Evolutionary conservation across 2,329 filamentous ascomycete species (phyloP), one percentile per base, ranked within the genome.

Genomic region (Microdochium trichocladiopsis): DNA sequence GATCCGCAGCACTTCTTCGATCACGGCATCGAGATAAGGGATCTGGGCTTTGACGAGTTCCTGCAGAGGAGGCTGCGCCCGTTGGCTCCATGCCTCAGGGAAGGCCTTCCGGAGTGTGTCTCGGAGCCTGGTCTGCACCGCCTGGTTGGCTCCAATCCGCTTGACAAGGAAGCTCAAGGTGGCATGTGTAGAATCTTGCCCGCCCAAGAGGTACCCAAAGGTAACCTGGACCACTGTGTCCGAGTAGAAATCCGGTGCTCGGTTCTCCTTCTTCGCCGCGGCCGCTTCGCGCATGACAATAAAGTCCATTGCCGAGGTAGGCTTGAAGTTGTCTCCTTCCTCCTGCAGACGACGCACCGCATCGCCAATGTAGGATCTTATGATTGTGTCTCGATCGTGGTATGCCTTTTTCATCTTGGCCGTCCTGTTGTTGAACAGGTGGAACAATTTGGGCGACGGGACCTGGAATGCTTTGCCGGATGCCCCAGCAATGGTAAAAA

Each of bases 11-110:
- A 43, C 36, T 49, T 57, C 59, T 48, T 58, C 59, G 3, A 58
- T 52, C 1, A 55, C 48, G 23, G 59, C 59, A 21, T 61, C 58
- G 2, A 57, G 50, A 28, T 57, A 61, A 2, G 55, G 55, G n/a
- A 59, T 53, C 2, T 31, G 37, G 2, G 50, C 50, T 2, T 48
- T 50, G 16, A 31, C 49, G 45, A 60, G 56, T 47, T 60, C 59
- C 33, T 53, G 25, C 2, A 47, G 21, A 1, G 59, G 56, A 4
- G 55, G 58, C 23, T 25, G 28, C 5, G 54, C 18, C 2, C 45
- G 47, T 25, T 53, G 51, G 5, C 31, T n/a, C 2, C 21, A 18
- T 2, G 59, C 55, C 6, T 18, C 23, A 11, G 52, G 49, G 12
- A 56, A 18, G 12, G 50, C 51, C 14, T 25, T 11, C 2, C 47